Evolutionary conservation across 2,329 filamentous ascomycete genomes (phyloP).

Genomic region (Cladophialophora immunda): DNA sequence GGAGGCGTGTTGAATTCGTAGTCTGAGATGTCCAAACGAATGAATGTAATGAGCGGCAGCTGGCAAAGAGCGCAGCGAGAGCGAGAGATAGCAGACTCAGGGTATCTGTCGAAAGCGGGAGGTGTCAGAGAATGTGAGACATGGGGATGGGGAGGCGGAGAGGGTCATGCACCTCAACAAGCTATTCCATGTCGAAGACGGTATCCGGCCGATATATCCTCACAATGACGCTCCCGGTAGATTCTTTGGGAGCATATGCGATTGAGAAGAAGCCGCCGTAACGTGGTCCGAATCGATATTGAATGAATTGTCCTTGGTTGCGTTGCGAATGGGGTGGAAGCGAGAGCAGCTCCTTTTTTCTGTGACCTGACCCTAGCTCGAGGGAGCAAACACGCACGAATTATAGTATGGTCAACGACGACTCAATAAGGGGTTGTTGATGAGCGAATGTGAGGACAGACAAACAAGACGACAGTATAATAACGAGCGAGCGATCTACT

Average conservation of each 20-base stretch:
- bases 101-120: slow-evolving; percentile 23
- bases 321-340: slow-evolving; percentile 16
- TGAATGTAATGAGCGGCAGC: slow-evolving; percentile 33
- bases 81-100: slow-evolving; percentile 8
- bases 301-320: slow-evolving; percentile 18
- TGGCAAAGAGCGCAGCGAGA: slow-evolving; percentile 29
- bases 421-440: background rate
- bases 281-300: slow-evolving; percentile 13
- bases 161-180: slow-evolving; percentile 20
- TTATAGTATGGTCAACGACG: slow-evolving; percentile 1
- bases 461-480: slow-evolving; percentile 15
- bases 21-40: slow-evolving; percentile 18
- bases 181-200: slow-evolving; percentile 20
- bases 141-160: slow-evolving; percentile 14
- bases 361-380: slow-evolving; percentile 7
- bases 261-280: slow-evolving; percentile 10
- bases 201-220: slow-evolving; percentile 6
- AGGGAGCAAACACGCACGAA: slow-evolving; percentile 14
- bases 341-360: slow-evolving; percentile 14
- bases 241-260: background rate
- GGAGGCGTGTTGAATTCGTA: background rate
- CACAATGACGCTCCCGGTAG: slow-evolving; percentile 8
- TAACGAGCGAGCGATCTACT: slow-evolving; percentile 20
- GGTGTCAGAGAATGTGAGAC: slow-evolving; percentile 26
- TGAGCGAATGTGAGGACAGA: slow-evolving; percentile 18